Evolutionary conservation across 164 flowering plant species (phyloP).

Genomic region (Vitis riparia): DNA sequence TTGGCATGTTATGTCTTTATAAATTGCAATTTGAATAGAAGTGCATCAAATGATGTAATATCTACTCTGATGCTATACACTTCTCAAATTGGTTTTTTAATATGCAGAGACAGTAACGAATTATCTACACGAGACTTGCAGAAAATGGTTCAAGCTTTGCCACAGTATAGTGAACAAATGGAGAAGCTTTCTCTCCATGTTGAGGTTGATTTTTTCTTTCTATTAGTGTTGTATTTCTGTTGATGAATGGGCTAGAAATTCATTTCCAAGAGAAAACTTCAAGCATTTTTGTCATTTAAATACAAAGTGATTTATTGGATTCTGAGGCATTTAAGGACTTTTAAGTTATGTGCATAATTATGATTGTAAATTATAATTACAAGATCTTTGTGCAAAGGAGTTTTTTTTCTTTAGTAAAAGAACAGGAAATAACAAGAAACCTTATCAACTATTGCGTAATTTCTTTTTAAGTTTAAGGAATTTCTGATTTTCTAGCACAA

Average conservation of each 20-base stretch:
- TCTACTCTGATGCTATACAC: background rate
- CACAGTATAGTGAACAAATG: conserved; percentile 84
- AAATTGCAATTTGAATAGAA: background rate
- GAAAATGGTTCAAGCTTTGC: conserved; percentile 98
- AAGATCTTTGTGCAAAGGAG: background rate
- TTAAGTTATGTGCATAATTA: background rate
- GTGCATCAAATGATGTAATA: background rate
- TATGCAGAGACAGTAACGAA: conserved; percentile 78
- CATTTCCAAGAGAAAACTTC: too few relatives aligned
- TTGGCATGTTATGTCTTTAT: background rate
- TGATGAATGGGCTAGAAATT: too few relatives aligned
- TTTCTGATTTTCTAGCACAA: background rate
- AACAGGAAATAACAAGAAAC: background rate
- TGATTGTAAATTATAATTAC: background rate
- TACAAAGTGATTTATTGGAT: background rate
- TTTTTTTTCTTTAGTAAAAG: background rate
- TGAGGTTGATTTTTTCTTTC: conserved; percentile 55
- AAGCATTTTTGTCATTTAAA: too few relatives aligned
- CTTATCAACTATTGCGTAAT: background rate
- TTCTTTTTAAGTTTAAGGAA: background rate
- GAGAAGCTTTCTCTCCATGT: conserved; percentile 93
- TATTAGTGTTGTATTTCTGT: background rate
- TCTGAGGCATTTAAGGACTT: background rate
- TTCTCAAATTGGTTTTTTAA: background rate
- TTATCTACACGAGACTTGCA: conserved; percentile 92